Conservation (phyloP, 2,329 filamentous ascomycete species). For the Alternaria ventricosa region DNA sequence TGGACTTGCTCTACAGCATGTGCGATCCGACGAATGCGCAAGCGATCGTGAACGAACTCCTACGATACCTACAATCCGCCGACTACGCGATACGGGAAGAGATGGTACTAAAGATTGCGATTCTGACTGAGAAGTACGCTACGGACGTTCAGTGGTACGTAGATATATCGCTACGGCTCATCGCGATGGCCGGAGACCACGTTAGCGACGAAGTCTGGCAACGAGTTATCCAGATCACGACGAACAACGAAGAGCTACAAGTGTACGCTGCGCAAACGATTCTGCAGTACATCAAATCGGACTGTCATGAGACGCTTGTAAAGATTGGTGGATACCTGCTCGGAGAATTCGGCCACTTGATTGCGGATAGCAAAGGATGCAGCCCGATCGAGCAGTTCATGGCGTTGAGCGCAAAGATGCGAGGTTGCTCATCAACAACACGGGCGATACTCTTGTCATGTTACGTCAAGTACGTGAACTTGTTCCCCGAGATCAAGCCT, state of each 20-base stretch:
- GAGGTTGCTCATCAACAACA: constrained; percentile 85
- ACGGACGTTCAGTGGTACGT: constrained; percentile 99
- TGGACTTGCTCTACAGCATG: constrained; percentile 99
- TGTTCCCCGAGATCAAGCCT: constrained; percentile 98
- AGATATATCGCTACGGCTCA: constrained; percentile 90
- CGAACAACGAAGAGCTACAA: constrained; percentile 98
- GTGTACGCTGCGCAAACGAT: constrained; percentile 95
- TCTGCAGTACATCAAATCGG: constrained; percentile 89
- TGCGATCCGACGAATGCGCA: constrained; percentile 95
- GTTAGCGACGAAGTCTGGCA: constrained; percentile 99
- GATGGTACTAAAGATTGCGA: constrained; percentile 99
- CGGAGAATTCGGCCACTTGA: constrained; percentile 95
- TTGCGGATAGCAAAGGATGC: constrained; percentile 89
- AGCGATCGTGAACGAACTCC: constrained; percentile 88
- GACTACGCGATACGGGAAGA: constrained; percentile 98
- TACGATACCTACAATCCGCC: constrained; percentile 93
- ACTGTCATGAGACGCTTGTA: constrained; percentile 95
- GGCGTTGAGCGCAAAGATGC: constrained; percentile 88
- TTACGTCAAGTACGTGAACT: constrained; percentile 96
- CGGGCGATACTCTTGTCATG: constrained; percentile 93
- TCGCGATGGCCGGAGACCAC: constrained; percentile 96
- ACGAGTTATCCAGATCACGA: constrained; percentile 96
- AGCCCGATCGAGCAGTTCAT: constrained; percentile 98
- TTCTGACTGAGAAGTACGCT: constrained; percentile 97
- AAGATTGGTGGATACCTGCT: constrained; percentile 97